Evolutionary conservation across 768 basidiomycete species (phyloP).

Genomic region (Tulasnella calospora): DNA sequence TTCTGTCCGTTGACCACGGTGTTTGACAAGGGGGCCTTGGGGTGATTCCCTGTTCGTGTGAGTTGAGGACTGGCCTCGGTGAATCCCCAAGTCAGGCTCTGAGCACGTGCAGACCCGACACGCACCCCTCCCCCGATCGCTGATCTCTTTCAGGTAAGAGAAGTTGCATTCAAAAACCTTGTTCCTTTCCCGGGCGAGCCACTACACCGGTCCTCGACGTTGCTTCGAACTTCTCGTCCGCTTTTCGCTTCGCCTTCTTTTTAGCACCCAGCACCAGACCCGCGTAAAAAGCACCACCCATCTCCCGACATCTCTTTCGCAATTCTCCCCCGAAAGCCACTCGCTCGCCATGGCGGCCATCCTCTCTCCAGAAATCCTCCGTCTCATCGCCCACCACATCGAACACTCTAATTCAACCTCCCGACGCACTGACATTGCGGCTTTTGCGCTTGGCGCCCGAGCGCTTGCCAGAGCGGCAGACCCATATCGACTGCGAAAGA

Average conservation of each 20-base stretch:
- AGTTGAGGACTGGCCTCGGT: conserved; percentile 10
- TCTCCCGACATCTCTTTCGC: conserved; percentile 1
- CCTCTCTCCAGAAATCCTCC: conserved; percentile 22
- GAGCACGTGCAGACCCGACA: conserved; percentile 18
- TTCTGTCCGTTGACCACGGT: conserved; percentile 9
- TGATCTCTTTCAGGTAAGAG: conserved; percentile 17
- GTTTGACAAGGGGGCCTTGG: conserved; percentile 1
- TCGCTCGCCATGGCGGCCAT: conserved; percentile 4
- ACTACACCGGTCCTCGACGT: neutral
- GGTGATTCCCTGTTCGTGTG: neutral
- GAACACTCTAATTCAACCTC: conserved; percentile 3
- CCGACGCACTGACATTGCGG: neutral
- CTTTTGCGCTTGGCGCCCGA: conserved; percentile 18
- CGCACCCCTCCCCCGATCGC: conserved; percentile 15
- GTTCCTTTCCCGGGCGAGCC: conserved; percentile 5
- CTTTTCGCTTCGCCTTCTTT: conserved; percentile 13
- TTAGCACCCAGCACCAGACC: neutral
- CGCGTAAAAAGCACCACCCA: conserved; percentile 8
- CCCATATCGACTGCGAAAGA: neutral
- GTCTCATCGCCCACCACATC: conserved; percentile 16
- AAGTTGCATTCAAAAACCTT: conserved; percentile 20
- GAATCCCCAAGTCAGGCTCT: conserved; percentile 3
- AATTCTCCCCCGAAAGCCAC: conserved; percentile 9
- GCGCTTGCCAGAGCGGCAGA: conserved; percentile 20
- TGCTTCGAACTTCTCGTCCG: conserved; percentile 7